phyloP scores from a whole-genome alignment of 2,329 filamentous ascomycete genomes.

The Botrytis deweyae region DNA sequence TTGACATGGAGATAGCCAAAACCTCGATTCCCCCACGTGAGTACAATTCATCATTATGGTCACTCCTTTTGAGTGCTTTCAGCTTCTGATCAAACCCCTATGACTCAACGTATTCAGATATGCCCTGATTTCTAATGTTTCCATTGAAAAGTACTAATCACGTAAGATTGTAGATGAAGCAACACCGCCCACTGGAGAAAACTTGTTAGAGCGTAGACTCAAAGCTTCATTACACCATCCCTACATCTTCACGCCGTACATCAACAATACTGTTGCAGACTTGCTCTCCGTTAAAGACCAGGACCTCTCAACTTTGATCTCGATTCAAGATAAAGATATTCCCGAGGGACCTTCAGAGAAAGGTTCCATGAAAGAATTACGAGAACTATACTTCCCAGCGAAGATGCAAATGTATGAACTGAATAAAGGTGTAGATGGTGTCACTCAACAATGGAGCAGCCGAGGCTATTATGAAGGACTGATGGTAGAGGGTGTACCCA shows the following conservation, averaged over 20 bases:
- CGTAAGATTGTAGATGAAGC: neutral
- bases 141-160: neutral
- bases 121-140: neutral
- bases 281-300: neutral
- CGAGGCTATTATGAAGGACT: conserved; percentile 7
- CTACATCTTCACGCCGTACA: conserved; percentile 20
- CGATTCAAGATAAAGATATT: neutral
- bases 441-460: conserved; percentile 14
- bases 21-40: neutral
- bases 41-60: neutral
- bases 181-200: neutral
- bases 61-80: neutral
- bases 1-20: neutral
- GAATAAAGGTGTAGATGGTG: conserved; percentile 3
- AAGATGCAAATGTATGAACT: conserved; percentile 18
- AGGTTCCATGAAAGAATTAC: neutral
- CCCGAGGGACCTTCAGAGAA: neutral
- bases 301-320: neutral
- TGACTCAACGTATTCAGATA: neutral
- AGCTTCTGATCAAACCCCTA: neutral
- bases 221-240: conserved; percentile 18
- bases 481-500: neutral
- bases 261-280: conserved; percentile 15
- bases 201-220: conserved; percentile 14
- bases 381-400: conserved; percentile 15